Percentiles rank a stretch among this genome's conserved stretches.
Conservation (phyloP, 2,329 filamentous ascomycete genomes). For the Exophiala alcalophila region DNA sequence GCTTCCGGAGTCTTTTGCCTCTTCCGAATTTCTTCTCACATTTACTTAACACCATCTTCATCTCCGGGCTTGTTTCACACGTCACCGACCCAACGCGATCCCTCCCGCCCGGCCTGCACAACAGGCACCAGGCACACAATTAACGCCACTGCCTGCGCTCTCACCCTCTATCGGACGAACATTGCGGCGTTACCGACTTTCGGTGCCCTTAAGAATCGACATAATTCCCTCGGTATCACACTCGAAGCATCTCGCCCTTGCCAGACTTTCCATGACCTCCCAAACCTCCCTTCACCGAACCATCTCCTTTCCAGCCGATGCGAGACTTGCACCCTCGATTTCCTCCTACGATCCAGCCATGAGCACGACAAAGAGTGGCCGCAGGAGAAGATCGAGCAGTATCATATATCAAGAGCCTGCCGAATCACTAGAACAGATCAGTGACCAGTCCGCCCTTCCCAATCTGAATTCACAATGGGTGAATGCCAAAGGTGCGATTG, state of each 20-base stretch:
- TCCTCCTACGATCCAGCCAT: constrained; percentile 53
- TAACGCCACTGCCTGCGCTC: no score
- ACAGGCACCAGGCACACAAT: no score
- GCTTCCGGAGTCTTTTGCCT: constrained; percentile 7
- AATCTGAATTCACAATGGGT: constrained; percentile 99
- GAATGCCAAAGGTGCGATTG: constrained; percentile 84
- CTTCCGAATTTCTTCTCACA: constrained; percentile 7
- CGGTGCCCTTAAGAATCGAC: background rate
- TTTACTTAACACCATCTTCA: constrained; percentile 4
- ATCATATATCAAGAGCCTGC: constrained; percentile 96
- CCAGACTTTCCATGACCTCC: constrained; percentile 28
- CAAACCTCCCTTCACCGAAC: constrained; percentile 81
- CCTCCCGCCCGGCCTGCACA: no score
- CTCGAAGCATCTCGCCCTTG: constrained; percentile 1
- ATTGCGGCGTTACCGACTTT: background rate
- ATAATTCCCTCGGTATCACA: background rate
- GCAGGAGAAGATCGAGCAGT: constrained; percentile 94
- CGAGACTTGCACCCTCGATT: constrained; percentile 60
- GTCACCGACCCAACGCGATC: constrained; percentile 15
- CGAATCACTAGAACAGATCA: constrained; percentile 96
- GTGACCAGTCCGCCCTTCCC: constrained; percentile 88
- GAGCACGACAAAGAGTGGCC: constrained; percentile 63
- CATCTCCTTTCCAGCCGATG: constrained; percentile 85
- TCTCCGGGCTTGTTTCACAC: constrained; percentile 11
- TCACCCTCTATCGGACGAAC: no score